A percentile compares a stretch with the other conserved stretches of the same genome.
Evolutionary conservation across 805 yeast genomes (phyloP).

Genomic region (Starmera amethionina): DNA sequence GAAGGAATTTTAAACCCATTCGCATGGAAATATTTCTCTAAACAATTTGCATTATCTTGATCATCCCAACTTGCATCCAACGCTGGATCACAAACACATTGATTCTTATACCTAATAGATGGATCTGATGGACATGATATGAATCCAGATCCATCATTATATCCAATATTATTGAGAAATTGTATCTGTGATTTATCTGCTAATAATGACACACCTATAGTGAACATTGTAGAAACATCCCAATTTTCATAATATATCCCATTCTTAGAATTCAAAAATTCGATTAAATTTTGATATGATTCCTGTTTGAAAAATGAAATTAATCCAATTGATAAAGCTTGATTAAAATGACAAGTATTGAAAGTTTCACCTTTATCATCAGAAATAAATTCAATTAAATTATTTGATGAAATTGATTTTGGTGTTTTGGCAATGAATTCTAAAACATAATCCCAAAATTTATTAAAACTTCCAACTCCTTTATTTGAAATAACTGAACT

Average conservation of each 20-base stretch:
- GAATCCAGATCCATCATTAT: slow-evolving; percentile 52
- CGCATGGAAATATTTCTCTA: slow-evolving; percentile 42
- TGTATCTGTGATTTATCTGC: slow-evolving; percentile 55
- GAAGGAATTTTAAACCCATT: slow-evolving; percentile 9
- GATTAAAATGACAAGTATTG: slow-evolving; percentile 85
- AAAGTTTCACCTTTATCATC: slow-evolving; percentile 61
- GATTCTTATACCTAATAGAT: slow-evolving; percentile 40
- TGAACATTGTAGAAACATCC: slow-evolving; percentile 89
- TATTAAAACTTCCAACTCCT: slow-evolving; percentile 61
- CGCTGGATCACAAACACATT: slow-evolving; percentile 66
- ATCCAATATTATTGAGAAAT: slow-evolving; percentile 74
- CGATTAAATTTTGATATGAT: slow-evolving; percentile 59
- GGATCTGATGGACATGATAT: slow-evolving; percentile 59
- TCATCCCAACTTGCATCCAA: slow-evolving; percentile 63
- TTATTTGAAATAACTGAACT: slow-evolving; percentile 45
- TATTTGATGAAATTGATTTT: slow-evolving; percentile 45
- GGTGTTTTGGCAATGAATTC: slow-evolving; percentile 54
- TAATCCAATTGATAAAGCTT: slow-evolving; percentile 74
- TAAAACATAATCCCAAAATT: slow-evolving; percentile 68
- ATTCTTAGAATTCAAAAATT: slow-evolving; percentile 57
- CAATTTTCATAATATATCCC: slow-evolving; percentile 86
- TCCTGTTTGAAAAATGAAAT: slow-evolving; percentile 66
- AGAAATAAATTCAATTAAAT: slow-evolving; percentile 61
- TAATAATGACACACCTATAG: slow-evolving; percentile 71
- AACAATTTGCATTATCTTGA: slow-evolving; percentile 43